phyloP scores from a whole-genome alignment of 495 filamentous ascomycete species.

The Hapsidospora chrysogenum region DNA sequence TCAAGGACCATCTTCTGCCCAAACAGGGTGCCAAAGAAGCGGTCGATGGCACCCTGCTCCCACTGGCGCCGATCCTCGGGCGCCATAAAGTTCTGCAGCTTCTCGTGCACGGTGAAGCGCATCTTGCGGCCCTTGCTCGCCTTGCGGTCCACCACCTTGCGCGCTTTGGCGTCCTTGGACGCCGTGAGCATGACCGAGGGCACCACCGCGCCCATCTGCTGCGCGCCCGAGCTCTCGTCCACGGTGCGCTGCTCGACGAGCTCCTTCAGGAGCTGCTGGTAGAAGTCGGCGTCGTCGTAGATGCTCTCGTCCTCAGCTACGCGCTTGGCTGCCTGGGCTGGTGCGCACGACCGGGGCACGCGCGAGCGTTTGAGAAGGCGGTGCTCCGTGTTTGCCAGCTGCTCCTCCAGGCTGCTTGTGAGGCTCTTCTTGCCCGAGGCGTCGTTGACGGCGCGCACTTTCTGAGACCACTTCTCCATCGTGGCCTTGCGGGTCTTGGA shows the following conservation, averaged over 20 bases:
- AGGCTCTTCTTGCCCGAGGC: slow-evolving; percentile 47
- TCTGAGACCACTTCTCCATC: slow-evolving; percentile 53
- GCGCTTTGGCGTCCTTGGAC: slow-evolving; percentile 64
- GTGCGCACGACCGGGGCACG: slow-evolving; percentile 56
- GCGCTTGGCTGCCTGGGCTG: slow-evolving; percentile 39
- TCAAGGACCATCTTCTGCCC: slow-evolving; percentile 59
- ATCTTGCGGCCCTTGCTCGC: slow-evolving; percentile 93
- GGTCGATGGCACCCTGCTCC: slow-evolving; percentile 61
- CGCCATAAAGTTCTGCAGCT: slow-evolving; percentile 96
- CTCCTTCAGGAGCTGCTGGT: slow-evolving; percentile 79
- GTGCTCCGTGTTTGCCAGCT: slow-evolving; percentile 44
- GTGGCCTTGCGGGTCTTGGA: slow-evolving; percentile 32
- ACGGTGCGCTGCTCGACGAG: slow-evolving; percentile 71
- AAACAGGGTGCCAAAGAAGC: slow-evolving; percentile 79
- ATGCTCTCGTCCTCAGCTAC: slow-evolving; percentile 35
- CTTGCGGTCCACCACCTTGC: slow-evolving; percentile 75
- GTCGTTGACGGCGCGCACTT: slow-evolving; percentile 36
- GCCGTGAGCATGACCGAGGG: slow-evolving; percentile 37
- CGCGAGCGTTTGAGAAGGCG: slow-evolving; percentile 51
- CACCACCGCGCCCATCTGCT: slow-evolving; percentile 22
- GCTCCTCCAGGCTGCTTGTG: slow-evolving; percentile 53
- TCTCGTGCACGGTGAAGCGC: slow-evolving; percentile 86
- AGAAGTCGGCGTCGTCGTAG: slow-evolving; percentile 90
- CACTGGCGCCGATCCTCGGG: slow-evolving; percentile 65
- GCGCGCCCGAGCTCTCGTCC: slow-evolving; percentile 27